Evolutionary conservation across 768 basidiomycete species (phyloP).

Genomic region (Amanita exitialis): DNA sequence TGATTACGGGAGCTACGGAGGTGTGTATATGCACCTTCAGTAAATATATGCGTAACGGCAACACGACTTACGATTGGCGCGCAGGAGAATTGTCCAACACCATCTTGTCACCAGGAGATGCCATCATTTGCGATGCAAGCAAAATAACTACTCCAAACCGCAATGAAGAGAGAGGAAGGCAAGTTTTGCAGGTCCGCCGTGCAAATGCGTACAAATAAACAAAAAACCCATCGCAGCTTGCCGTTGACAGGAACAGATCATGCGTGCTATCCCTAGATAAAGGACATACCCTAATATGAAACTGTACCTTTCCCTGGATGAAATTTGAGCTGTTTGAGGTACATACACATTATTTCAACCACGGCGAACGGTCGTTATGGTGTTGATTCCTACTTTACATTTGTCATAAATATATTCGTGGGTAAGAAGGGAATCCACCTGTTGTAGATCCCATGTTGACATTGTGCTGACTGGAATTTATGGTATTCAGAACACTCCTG

Average conservation of each 20-base stretch:
- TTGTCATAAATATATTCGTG: no score
- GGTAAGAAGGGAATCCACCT: no score
- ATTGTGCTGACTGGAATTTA: no score
- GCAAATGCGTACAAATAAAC: conserved; percentile 5
- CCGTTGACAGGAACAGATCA: conserved; percentile 4
- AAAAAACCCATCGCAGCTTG: conserved; percentile 25
- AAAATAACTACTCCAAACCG: neutral
- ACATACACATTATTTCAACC: no score
- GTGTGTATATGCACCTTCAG: conserved; percentile 5
- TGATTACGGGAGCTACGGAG: conserved; percentile 52
- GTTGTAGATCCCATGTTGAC: no score
- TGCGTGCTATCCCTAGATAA: no score
- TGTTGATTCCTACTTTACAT: no score
- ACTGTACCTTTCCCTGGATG: no score
- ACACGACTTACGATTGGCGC: conserved; percentile 45
- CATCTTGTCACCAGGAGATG: conserved; percentile 46
- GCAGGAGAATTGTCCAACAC: conserved; percentile 53
- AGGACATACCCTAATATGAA: no score
- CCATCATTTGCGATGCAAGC: conserved; percentile 17
- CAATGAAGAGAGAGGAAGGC: conserved; percentile 2
- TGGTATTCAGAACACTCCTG: no score
- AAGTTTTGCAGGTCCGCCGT: conserved; percentile 4
- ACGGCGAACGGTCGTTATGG: no score
- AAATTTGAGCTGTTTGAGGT: no score
- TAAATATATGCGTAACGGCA: neutral